Conservation (phyloP, 768 basidiomycete genomes). For the Nidularia sp. region DNA sequence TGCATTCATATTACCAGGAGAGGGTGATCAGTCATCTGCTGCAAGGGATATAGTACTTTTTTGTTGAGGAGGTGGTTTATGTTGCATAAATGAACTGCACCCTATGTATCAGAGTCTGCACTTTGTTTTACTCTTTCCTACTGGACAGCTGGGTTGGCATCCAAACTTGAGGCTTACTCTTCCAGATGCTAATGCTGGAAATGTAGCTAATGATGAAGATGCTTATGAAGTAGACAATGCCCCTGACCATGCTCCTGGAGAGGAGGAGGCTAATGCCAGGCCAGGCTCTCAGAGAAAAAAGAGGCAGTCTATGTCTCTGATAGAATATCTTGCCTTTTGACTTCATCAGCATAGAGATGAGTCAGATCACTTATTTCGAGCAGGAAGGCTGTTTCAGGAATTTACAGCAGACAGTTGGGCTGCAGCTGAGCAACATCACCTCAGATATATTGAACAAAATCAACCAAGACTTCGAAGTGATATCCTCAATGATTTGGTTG, state of each 20-base stretch:
- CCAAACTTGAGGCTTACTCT: background rate
- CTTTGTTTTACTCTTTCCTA: slow-evolving; percentile 41
- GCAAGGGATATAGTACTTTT: slow-evolving; percentile 29
- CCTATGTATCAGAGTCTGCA: slow-evolving; percentile 32
- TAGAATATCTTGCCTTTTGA: background rate
- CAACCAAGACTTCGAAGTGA: slow-evolving; percentile 30
- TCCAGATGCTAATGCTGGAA: background rate
- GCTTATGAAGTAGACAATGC: background rate
- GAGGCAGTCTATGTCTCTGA: slow-evolving; percentile 6
- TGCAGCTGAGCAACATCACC: slow-evolving; percentile 26
- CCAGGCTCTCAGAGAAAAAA: slow-evolving; percentile 13
- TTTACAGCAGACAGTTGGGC: slow-evolving; percentile 44
- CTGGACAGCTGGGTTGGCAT: slow-evolving; percentile 32
- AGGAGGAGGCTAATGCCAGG: slow-evolving; percentile 1
- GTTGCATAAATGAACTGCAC: slow-evolving; percentile 26
- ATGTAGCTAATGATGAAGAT: slow-evolving; percentile 5
- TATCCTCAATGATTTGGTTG: slow-evolving; percentile 26
- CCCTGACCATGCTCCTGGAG: slow-evolving; percentile 13
- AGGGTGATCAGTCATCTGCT: slow-evolving; percentile 9
- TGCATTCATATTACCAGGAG: slow-evolving; percentile 31
- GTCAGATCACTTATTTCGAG: slow-evolving; percentile 20
- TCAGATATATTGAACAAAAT: slow-evolving; percentile 23
- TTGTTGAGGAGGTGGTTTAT: slow-evolving; percentile 13
- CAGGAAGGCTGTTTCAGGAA: slow-evolving; percentile 37
- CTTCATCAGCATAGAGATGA: slow-evolving; percentile 25